phyloP scores from a whole-genome alignment of 2,329 filamentous ascomycete genomes.

The Coniosporium tulheliwenetii region DNA sequence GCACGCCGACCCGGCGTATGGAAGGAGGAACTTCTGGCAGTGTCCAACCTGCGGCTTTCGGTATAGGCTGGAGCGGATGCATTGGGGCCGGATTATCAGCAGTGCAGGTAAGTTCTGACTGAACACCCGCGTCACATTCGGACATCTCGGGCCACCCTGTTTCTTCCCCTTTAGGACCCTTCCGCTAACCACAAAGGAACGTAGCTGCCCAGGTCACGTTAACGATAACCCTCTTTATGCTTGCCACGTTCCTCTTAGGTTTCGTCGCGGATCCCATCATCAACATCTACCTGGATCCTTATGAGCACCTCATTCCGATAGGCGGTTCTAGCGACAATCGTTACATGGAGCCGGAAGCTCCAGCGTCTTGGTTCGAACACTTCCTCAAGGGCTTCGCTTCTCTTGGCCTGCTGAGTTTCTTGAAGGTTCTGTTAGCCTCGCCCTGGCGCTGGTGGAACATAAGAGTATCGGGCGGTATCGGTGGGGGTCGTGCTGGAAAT shows the following conservation, averaged over 20 bases:
- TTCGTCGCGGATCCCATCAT: constrained; percentile 90
- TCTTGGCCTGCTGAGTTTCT: constrained; percentile 68
- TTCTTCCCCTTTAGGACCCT: constrained; percentile 5
- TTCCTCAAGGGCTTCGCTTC: constrained; percentile 85
- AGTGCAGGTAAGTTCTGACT: constrained; percentile 22
- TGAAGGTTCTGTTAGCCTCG: constrained; percentile 62
- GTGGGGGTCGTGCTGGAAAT: constrained; percentile 35
- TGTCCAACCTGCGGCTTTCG: constrained; percentile 79
- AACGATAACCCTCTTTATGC: constrained; percentile 55
- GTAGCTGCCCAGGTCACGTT: constrained; percentile 49
- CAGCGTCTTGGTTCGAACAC: constrained; percentile 60
- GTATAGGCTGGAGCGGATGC: constrained; percentile 65
- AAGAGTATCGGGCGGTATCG: constrained; percentile 42
- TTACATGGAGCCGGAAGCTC: constrained; percentile 27
- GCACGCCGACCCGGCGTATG: constrained; percentile 49
- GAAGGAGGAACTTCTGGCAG: constrained; percentile 60
- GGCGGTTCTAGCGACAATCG: constrained; percentile 5
- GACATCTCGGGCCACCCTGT: background rate
- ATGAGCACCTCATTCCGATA: constrained; percentile 22
- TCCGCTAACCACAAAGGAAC: constrained; percentile 9
- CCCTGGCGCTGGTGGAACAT: constrained; percentile 68
- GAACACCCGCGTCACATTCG: background rate
- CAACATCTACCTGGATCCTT: constrained; percentile 70
- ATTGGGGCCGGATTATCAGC: constrained; percentile 49
- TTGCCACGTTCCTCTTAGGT: constrained; percentile 66